Evolutionary conservation across 176 grass and related monocot species (phyloP), one percentile per base, ranked within the genome.

Genomic region (Calamus simplicifolius): DNA sequence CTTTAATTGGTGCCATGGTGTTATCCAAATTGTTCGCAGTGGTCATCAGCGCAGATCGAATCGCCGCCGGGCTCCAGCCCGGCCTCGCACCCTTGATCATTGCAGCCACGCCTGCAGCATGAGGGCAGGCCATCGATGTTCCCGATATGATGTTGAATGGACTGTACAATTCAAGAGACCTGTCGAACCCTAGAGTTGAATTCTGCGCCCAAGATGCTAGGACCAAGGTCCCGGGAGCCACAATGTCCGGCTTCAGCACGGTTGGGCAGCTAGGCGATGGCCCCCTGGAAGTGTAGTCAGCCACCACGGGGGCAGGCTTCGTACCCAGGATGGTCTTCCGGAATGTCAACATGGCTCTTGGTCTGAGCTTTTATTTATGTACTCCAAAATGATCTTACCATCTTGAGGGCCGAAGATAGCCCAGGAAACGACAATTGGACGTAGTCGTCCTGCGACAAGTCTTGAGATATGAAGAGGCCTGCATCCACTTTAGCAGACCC

Each of bases 31-130:
- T 2, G 16, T 5, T 64, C 3, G 89, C 81, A 13, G 89, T 85
- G 52, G 89, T 95, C 85, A 95, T 89, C 56, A 89, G 76, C n/a
- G 89, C 81, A 2, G 81, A 95, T 19, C 83, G 80, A 56, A 89
- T 85, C 73, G 86, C 86, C n/a, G 85, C 75, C 0, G 89, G 84
- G 52, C 74, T 95, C 89, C 81, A 89, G 17, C 53, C 51, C 0
- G 60, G 78, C 49, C 73, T 68, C 29, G 19, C 72, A 0, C 75
- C 79, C 0, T 64, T 82, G 50, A 95, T 65, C 68, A 95, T 65
- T 0, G 89, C 89, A 1, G 81, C 73, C 25, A 95, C 64, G 21
- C 85, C 85, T 4, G 61, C 58, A 19, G 71, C 81, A 69, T 95
- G 89, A 13, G 89, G 85, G 79, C 85, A 85, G 0, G 89, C 61